Evolutionary conservation across 768 basidiomycete genomes (phyloP), one percentile per base, ranked within the genome.

Genomic region (Pisolithus sp.): DNA sequence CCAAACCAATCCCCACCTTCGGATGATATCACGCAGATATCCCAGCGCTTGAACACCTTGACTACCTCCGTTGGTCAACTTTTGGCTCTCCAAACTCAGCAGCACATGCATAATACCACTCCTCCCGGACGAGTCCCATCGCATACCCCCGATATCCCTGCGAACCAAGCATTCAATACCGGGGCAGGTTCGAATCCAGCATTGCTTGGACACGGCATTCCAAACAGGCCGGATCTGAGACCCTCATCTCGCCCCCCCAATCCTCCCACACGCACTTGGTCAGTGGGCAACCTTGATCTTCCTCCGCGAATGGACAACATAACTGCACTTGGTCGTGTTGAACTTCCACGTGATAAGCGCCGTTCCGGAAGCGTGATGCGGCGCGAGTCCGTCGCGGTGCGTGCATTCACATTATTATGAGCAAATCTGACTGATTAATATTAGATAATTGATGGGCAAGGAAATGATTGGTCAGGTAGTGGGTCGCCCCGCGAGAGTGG

Each of bases 1-100:
- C 85, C 87, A 40, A 86, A 87, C 64, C 86, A 88, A 70, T 66
- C 77, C 34, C 75, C 75, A 41, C 79, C 82, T 38, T 64, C 74
- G 23, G 86, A 91, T 66, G 88, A 90, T 65, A 80, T 89, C 52
- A 73, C 78, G 9, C 78, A 83, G 47, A 88, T 91, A 40, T 85
- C 86, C 9, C 86, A 87, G 59, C 81, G 88, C 38, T 73, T 93
- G 50, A 86, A 82, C 62, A 84, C 83, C 9, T 71, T 93, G 59
- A 88, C 89, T 17, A 82, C 86, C 2, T 91, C 91, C 7, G 90
- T 93, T 48, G 86, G 89, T 21, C 89, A 91, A 64, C 76, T 93
- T 23, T 78, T 93, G 8, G 85, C 86, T 2, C 66, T 90, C 40
- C 88, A 89, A 64, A 89, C 87, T 2, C 87, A 89, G 57, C 76